Percentiles rank a stretch among this genome's conserved stretches.
phyloP scores from a whole-genome alignment of 2,329 filamentous ascomycete genomes.

The Phialophora verrucosa region DNA sequence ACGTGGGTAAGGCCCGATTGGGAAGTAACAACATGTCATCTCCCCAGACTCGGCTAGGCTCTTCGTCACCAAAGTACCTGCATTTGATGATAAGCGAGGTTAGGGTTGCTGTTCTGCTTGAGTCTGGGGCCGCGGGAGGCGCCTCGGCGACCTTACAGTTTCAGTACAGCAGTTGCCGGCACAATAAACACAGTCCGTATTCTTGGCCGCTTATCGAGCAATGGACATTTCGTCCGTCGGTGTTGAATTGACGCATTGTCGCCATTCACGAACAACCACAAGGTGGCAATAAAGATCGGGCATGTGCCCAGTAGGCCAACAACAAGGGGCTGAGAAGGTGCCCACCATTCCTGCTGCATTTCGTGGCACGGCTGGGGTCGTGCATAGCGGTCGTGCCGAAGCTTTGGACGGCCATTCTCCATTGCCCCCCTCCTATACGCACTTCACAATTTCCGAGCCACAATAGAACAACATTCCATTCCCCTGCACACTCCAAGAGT shows the following conservation, averaged over 20 bases:
- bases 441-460: not conserved
- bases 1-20: not conserved
- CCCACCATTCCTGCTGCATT: not conserved
- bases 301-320: not conserved
- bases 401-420: not conserved
- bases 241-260: not conserved
- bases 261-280: not conserved
- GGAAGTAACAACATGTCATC: conserved; percentile 12
- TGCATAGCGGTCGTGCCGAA: not conserved
- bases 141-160: not conserved
- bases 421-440: not conserved
- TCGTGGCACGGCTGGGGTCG: not conserved
- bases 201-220: not conserved
- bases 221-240: not conserved
- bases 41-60: conserved; percentile 2
- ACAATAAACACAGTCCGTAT: not conserved
- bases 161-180: not conserved
- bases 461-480: not conserved
- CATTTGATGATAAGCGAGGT: not conserved
- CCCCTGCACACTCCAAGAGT: not conserved
- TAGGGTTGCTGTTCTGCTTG: not conserved
- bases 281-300: not conserved
- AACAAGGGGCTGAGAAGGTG: not conserved
- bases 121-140: not conserved
- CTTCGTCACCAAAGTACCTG: not conserved